These are phyloP conservation scores for Auxenochlorella protothecoides DNA, from an alignment of 139 green algal genomes.

Conservation along the genomic window DNA sequence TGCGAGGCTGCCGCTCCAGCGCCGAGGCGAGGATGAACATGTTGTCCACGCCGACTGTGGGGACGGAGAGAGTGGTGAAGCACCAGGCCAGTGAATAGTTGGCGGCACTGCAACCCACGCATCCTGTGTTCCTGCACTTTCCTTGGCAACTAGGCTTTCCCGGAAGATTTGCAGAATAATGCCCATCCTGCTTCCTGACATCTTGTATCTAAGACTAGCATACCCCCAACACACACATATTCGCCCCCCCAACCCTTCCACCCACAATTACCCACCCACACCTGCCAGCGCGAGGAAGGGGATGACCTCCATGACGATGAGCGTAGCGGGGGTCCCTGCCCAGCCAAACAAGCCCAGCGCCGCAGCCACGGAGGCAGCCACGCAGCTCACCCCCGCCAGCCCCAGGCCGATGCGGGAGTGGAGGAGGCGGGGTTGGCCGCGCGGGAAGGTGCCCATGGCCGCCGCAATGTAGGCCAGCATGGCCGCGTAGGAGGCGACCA, in stretches of 20 bases:
- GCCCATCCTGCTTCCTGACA: no score
- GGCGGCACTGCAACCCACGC: no score
- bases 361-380: constrained; percentile 54
- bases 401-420: constrained; percentile 27
- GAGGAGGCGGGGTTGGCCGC: not conserved
- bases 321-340: constrained; percentile 41
- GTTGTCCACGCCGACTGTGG: constrained; percentile 86
- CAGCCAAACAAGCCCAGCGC: constrained; percentile 54
- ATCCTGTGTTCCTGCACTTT: no score
- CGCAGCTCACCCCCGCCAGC: constrained; percentile 60
- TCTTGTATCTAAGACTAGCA: no score
- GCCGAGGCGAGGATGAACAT: constrained; percentile 86
- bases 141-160: no score
- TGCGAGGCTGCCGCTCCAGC: constrained; percentile 41
- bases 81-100: no score
- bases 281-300: constrained; percentile 81
- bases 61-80: not conserved
- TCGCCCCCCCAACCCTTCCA: no score
- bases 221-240: no score
- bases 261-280: not conserved
- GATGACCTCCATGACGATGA: constrained; percentile 85
- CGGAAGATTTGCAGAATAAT: no score
- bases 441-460: constrained; percentile 45
- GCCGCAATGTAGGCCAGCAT: constrained; percentile 79
- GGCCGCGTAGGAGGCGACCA: constrained; percentile 61